Conservation (phyloP, 768 basidiomycete genomes). For the Hemileccinum impolitum region DNA sequence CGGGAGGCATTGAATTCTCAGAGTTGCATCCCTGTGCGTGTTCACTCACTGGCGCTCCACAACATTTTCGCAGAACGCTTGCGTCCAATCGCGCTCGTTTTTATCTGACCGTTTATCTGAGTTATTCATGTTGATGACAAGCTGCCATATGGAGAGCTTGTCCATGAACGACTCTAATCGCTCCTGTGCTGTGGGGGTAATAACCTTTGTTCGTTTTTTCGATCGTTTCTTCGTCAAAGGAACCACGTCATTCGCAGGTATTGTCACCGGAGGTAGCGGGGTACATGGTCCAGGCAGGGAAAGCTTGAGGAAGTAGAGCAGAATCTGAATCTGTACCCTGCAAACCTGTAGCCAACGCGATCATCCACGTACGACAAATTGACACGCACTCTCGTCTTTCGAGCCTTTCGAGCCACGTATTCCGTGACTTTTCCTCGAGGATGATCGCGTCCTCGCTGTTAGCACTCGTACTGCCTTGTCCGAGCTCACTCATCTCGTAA, state of each 20-base stretch:
- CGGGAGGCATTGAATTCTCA: not conserved
- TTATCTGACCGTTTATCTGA: constrained; percentile 15
- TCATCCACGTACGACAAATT: not conserved
- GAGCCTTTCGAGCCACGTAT: constrained; percentile 58
- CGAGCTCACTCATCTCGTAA: constrained; percentile 45
- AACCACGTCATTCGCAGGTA: constrained; percentile 24
- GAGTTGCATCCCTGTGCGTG: not conserved
- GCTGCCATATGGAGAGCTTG: constrained; percentile 75
- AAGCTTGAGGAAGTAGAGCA: constrained; percentile 64
- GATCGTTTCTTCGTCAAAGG: constrained; percentile 25
- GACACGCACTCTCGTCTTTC: constrained; percentile 62
- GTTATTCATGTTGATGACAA: constrained; percentile 42
- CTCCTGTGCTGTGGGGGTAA: constrained; percentile 38
- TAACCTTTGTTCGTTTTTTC: constrained; percentile 20
- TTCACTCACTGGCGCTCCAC: constrained; percentile 59
- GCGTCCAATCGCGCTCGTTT: constrained; percentile 67
- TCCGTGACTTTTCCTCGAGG: constrained; percentile 53
- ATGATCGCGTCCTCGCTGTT: constrained; percentile 20
- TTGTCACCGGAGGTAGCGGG: constrained; percentile 29
- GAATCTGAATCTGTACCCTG: constrained; percentile 74
- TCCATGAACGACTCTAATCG: constrained; percentile 73
- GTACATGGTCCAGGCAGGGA: constrained; percentile 49
- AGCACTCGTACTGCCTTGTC: constrained; percentile 24
- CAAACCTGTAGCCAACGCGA: constrained; percentile 4
- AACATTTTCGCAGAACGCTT: constrained; percentile 62